phyloP scores from a whole-genome alignment of 2,329 filamentous ascomycete species.

The Arthroderma sp. region DNA sequence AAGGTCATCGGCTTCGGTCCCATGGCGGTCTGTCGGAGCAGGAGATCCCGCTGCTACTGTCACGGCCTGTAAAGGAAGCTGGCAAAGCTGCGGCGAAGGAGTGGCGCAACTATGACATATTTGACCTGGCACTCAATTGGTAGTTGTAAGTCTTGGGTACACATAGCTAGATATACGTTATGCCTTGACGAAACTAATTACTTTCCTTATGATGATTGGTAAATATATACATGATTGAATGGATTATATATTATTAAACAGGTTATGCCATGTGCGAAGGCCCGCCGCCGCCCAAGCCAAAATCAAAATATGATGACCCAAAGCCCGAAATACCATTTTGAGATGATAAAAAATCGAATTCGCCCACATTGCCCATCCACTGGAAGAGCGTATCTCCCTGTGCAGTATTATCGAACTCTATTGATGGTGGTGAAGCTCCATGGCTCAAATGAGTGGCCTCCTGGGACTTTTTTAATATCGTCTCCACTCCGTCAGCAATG shows the following conservation, averaged over 20 bases:
- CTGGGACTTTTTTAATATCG: background rate
- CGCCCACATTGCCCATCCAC: background rate
- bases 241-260: background rate
- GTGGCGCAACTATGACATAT: conserved; percentile 30
- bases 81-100: conserved; percentile 6
- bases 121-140: conserved; percentile 26
- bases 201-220: background rate
- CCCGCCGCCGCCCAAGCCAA: background rate
- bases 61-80: conserved; percentile 12
- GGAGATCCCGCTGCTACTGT: conserved; percentile 25
- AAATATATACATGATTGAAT: background rate
- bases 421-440: background rate
- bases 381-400: background rate
- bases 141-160: background rate
- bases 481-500: background rate
- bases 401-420: too few relatives aligned
- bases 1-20: conserved; percentile 25
- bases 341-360: background rate
- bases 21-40: conserved; percentile 32
- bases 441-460: background rate
- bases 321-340: background rate
- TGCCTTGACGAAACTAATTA: too few relatives aligned
- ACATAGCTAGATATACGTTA: too few relatives aligned
- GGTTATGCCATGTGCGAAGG: background rate
- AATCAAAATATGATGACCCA: background rate